Evolutionary conservation across 306 rosid genomes (phyloP).

Genomic region (Amphicarpaea edgeworthii): DNA sequence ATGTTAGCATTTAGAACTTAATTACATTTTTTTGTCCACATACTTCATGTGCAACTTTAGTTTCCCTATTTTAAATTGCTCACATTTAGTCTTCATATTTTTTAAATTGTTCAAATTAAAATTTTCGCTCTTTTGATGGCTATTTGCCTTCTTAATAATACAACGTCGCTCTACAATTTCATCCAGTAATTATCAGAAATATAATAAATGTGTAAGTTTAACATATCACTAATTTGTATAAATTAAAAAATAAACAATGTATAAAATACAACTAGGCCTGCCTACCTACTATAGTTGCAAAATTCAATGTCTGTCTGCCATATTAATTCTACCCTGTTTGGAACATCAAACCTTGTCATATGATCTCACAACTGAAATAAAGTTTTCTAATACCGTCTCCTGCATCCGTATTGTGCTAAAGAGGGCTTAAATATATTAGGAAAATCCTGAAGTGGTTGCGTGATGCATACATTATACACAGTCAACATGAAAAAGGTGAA

Average conservation of each 20-base stretch:
- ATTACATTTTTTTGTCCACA: not conserved
- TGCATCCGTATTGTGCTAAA: not conserved
- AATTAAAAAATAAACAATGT: not conserved
- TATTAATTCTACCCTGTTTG: no score
- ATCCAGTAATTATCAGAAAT: not conserved
- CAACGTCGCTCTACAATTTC: not conserved
- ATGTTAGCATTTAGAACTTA: not conserved
- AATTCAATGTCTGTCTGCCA: no score
- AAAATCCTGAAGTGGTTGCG: not conserved
- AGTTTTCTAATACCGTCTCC: not conserved
- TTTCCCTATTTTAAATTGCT: not conserved
- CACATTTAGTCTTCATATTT: not conserved
- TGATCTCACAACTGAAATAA: no score
- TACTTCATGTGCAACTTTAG: not conserved
- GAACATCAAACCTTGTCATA: no score
- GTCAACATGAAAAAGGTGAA: not conserved
- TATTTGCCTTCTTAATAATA: no score
- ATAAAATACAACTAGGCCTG: not conserved
- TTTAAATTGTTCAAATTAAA: not conserved
- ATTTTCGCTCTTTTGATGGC: not conserved
- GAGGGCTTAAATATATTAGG: not conserved
- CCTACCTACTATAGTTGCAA: no score
- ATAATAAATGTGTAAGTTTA: not conserved
- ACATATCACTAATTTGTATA: not conserved
- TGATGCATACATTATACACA: not conserved